A percentile compares a stretch with the other conserved stretches of the same genome.
phyloP scores from a whole-genome alignment of 2,329 filamentous ascomycete genomes.

The Aspergillus vadensis region DNA sequence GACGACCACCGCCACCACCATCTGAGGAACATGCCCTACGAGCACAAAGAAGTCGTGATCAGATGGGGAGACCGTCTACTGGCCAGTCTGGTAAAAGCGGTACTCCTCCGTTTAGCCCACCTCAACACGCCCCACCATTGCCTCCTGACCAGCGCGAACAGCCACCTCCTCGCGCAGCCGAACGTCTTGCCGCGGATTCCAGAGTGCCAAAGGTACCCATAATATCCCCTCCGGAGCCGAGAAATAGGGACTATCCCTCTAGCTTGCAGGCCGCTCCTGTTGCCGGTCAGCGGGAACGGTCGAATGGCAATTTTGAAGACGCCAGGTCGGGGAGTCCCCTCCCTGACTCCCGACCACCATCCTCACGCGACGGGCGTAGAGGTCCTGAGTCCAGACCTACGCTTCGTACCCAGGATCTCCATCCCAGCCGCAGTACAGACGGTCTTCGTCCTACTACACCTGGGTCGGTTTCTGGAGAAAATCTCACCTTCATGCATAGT shows the following conservation, averaged over 20 bases:
- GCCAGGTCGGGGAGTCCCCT: conserved; percentile 21
- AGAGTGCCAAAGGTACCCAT: conserved; percentile 19
- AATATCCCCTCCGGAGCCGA: conserved; percentile 25
- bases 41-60: conserved; percentile 43
- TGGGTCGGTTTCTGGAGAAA: conserved; percentile 29
- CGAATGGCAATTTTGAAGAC: conserved; percentile 23
- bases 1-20: conserved; percentile 35
- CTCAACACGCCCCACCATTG: conserved; percentile 29
- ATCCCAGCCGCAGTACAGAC: conserved; percentile 29
- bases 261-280: conserved; percentile 17
- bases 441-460: conserved; percentile 34
- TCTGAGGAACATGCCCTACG: conserved; percentile 42
- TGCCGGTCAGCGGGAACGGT: conserved; percentile 14
- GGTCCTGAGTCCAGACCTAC: conserved; percentile 23
- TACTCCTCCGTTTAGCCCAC: conserved; percentile 33
- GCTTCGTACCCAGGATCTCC: conserved; percentile 22
- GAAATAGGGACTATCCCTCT: conserved; percentile 24
- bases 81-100: conserved; percentile 37
- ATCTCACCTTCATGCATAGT: conserved; percentile 21
- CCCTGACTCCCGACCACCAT: conserved; percentile 28
- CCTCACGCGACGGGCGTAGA: conserved; percentile 32
- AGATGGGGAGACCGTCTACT: conserved; percentile 40
- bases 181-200: conserved; percentile 24
- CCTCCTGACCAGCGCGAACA: conserved; percentile 27
- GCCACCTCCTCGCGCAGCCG: conserved; percentile 27